Evolutionary conservation across 2,329 filamentous ascomycete genomes (phyloP), one percentile per base, ranked within the genome.

Genomic region (Arthrobotrys iridis): DNA sequence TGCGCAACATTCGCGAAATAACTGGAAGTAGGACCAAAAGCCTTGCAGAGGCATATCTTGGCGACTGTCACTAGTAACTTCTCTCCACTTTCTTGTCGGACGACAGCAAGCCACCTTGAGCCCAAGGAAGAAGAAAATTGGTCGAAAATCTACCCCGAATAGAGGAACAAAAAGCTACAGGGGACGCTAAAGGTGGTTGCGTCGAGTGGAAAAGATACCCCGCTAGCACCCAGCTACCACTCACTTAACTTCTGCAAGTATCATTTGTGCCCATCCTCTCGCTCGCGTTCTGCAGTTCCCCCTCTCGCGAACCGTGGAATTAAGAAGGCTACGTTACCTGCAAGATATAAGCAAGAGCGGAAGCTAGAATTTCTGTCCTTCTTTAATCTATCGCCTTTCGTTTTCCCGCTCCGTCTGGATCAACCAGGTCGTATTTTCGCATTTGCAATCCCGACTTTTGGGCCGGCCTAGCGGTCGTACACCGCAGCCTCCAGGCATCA

Each of bases 1-100:
- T 67, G 70, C 70, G 70, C 70, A 74, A 74, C 70, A 74, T 67
- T 74, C 70, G 70, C 70, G 70, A 74, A 74, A 74, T 59, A 67
- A 8, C 62, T 74, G 70, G 57, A 55, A 67, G 62, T 67, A 30
- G 48, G 37, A 71, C 57, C 62, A 46, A 73, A 52, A 74, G 70
- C 62, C 70, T 74, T 63, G 70, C 62, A 58, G 70, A 67, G 37
- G 62, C 55, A 57, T 35, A 67, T 60, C 70, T 74, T 74, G 70
- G 70, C 70, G 30, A 28, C 33, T 46, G 26, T 66, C 62, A 55
- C 50, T 74, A 74, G 50, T 37, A 55, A 55, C 70, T 63, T 67
- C 70, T 30, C 30, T 62, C 37, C 45, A 55, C 50, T 7, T 30
- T 59, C 22, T 55, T 63, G 70, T 74, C 70, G 52, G 70, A 66